Evolutionary conservation across 345 rosid species (phyloP).

Genomic region (Lepidium sativum): DNA sequence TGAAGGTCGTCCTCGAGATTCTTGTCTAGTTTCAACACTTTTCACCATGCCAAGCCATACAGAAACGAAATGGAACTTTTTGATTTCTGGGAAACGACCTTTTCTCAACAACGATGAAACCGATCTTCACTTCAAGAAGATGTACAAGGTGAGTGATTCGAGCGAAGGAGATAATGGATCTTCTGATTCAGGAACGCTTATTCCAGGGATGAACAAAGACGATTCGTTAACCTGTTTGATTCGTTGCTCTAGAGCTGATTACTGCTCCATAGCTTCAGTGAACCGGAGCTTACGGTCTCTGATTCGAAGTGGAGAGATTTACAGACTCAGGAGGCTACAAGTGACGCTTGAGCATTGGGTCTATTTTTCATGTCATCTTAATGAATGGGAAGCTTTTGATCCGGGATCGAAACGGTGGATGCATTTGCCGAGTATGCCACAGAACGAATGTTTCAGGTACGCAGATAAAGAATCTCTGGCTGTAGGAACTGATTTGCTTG

Average conservation of each 20-base stretch:
- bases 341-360: slow-evolving; percentile 69
- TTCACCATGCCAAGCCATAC: slow-evolving; percentile 20
- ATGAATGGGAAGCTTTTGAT: slow-evolving; percentile 81
- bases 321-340: slow-evolving; percentile 36
- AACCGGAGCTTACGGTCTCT: slow-evolving; percentile 35
- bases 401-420: slow-evolving; percentile 54
- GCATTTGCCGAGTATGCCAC: slow-evolving; percentile 52
- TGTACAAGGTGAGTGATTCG: background rate
- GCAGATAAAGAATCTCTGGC: slow-evolving; percentile 87
- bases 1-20: slow-evolving; percentile 25
- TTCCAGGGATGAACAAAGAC: slow-evolving; percentile 56
- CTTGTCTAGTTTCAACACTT: slow-evolving; percentile 28
- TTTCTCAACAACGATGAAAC: slow-evolving; percentile 13
- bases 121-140: slow-evolving; percentile 14
- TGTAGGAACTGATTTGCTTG: slow-evolving; percentile 91
- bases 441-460: slow-evolving; percentile 43
- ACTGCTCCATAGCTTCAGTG: slow-evolving; percentile 35
- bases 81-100: slow-evolving; percentile 13
- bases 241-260: slow-evolving; percentile 58
- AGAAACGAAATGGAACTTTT: slow-evolving; percentile 23
- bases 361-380: slow-evolving; percentile 59
- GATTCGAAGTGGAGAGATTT: slow-evolving; percentile 44
- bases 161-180: slow-evolving; percentile 14
- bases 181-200: slow-evolving; percentile 41
- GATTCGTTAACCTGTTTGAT: slow-evolving; percentile 49